Base-by-base conservation (phyloP, 805 yeast genomes). In the Ogataea neopini region DNA sequence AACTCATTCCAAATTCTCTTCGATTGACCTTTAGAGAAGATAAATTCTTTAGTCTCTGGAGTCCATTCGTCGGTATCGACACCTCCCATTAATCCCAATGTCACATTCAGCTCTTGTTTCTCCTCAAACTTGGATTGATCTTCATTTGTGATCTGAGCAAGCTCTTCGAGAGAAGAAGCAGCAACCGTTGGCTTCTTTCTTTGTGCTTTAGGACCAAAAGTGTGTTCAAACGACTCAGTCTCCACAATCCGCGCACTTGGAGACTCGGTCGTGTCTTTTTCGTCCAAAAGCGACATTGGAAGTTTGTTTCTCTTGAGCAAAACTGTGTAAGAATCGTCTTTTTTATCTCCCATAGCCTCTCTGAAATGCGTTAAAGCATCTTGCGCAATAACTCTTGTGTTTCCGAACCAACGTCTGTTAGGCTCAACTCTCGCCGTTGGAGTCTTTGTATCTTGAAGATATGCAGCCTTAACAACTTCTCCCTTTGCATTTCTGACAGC, bases 1-100 rank as follows among this genome's bases (percentile, higher is more conserved):
- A 92, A 76, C 68, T 92, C 99, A 68, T 94, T 94, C 99, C 99
- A 92, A 58, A 92, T 92, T 74, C 99, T 86, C 72, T 92, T 92
- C 40, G 97, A 90, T 73, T 92, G 99, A 60, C 99, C 99, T 68
- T 92, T 92, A 64, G 86, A 83, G 76, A 92, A 92, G 68, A 92
- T 91, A 50, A 94, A 91, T 69, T 94, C 99, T 65, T 88, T 90
- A 33, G 97, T 96, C 60, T 88, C 94, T 59, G 83, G 84, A 4
- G 95, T 78, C 79, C 86, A 88, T 46, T 88, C 96, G 56, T 89
- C 96, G 42, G 83, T 81, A 40, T 75, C 72, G 9, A 77, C 72
- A 18, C 79, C 83, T 54, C 89, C 90, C 92, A 86, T 86, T 49
- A 86, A 73, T 7, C 96, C 96, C 52, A 88, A 69, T 9, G 91